Evolutionary conservation across 1,139 yeast species (phyloP), one percentile per base, ranked within the genome.

Genomic region (Pichia sp.): DNA sequence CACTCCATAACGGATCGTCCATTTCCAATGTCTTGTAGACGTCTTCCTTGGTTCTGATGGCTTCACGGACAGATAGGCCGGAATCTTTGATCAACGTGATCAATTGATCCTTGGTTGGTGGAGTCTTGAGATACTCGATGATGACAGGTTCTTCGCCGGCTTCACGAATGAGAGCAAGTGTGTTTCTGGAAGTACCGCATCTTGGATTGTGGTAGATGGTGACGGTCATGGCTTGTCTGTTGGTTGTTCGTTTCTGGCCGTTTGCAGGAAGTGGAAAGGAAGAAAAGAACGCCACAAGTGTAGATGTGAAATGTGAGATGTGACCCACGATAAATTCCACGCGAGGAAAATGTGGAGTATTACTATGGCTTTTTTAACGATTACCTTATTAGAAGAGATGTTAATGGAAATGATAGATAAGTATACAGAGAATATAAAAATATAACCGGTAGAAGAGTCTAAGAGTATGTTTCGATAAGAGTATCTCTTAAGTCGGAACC

Each of bases 401-500:
- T 24, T 24, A 24, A 10, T 8, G 12, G 30, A 11, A 36, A n/a
- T 36, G 30, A 36, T 36, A 36, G 19, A 36, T 27, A 22, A 18
- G 15, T 36, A 15, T 22, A 30, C 39, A 36, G 39, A 28, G 38
- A 20, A 38, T 17, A 31, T 28, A 24, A 40, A 36, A 24, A 24
- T 24, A 24, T 24, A 24, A 24, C 27, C 27, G 27, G 10, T 24
- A 8, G 22, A 27, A 24, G n/a, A 15, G 4, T n/a, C 39, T 55
- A 65, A 37, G 67, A 63, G 70, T 88, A 88, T 44, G 96, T 87
- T 75, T 88, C 96, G 65, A 88, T 88, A 70, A 88, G 79, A 50
- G 96, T 88, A 65, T 88, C 96, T 72, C 96, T 85, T 71, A 88
- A 78, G 72, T 84, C 81, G 59, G 89, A 88, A 51, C 88, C 77